Evolutionary conservation across 2,329 filamentous ascomycete species (phyloP).

Genomic region (Hypoxylon sp.): DNA sequence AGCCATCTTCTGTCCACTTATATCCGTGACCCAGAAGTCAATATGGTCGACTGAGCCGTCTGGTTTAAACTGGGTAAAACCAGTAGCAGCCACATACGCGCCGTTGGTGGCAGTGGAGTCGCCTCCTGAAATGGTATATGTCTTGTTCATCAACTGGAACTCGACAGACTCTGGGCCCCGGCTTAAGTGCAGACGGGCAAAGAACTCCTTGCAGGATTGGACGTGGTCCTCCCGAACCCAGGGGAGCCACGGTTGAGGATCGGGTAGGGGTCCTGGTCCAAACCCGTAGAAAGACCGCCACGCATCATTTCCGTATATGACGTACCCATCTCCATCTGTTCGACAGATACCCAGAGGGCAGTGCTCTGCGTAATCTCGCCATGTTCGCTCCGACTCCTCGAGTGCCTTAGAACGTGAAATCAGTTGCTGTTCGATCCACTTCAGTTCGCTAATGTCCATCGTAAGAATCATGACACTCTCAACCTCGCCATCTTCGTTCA

Average conservation of each 20-base stretch:
- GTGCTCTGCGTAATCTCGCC: conserved; percentile 46
- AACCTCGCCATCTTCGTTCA: conserved; percentile 41
- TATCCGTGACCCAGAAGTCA: conserved; percentile 48
- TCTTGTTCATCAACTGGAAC: conserved; percentile 41
- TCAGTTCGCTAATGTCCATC: conserved; percentile 48
- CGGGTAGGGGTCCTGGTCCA: conserved; percentile 12
- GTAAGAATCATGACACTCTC: conserved; percentile 47
- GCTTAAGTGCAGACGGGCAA: conserved; percentile 26
- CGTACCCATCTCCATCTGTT: conserved; percentile 43
- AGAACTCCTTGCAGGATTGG: conserved; percentile 38
- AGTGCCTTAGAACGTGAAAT: conserved; percentile 42
- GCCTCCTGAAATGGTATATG: conserved; percentile 42
- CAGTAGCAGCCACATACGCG: conserved; percentile 41
- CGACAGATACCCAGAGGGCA: conserved; percentile 47
- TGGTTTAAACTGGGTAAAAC: conserved; percentile 42
- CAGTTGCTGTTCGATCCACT: conserved; percentile 47
- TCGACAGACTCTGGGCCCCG: conserved; percentile 40
- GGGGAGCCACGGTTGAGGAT: conserved; percentile 43
- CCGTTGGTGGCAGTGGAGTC: conserved; percentile 42
- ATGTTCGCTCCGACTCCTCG: conserved; percentile 44
- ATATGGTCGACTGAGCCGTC: conserved; percentile 46
- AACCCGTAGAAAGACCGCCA: conserved; percentile 45
- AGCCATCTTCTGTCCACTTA: conserved; percentile 47
- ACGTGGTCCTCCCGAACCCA: conserved; percentile 41
- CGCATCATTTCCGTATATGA: conserved; percentile 45